A percentile compares a stretch with the other conserved stretches of the same genome.
Conservation (phyloP, 164 flowering plant genomes). For the Vitis riparia region DNA sequence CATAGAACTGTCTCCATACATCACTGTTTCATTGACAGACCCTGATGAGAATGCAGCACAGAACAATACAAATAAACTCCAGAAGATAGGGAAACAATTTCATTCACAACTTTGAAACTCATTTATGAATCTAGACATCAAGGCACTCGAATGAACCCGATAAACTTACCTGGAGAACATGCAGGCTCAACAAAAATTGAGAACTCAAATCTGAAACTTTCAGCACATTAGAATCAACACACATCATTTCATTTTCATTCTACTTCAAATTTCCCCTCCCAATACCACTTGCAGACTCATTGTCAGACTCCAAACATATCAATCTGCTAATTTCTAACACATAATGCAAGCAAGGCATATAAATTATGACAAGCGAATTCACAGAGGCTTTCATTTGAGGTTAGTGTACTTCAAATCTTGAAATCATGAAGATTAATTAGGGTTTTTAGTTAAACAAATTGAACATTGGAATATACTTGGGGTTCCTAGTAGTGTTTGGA, state of each 20-base stretch:
- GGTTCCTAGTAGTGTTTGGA: no score
- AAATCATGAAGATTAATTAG: no score
- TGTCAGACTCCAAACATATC: conserved; percentile 67
- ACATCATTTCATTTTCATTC: conserved; percentile 20
- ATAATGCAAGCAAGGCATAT: conserved; percentile 1
- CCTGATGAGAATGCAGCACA: conserved; percentile 18
- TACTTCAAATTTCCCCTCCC: conserved; percentile 19
- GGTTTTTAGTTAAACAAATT: no score
- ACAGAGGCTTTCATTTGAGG: no score
- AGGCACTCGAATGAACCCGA: background rate
- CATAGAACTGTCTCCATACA: no score
- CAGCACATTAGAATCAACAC: conserved; percentile 15
- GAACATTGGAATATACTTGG: no score
- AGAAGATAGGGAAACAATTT: no score
- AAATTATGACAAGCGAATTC: background rate
- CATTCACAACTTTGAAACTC: background rate
- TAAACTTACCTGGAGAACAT: conserved; percentile 25
- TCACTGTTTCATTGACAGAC: background rate
- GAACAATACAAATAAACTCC: background rate
- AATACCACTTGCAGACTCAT: conserved; percentile 44
- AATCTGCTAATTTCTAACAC: conserved; percentile 40
- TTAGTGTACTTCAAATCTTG: no score
- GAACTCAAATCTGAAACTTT: conserved; percentile 17
- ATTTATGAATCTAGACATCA: background rate
- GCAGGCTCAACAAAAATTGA: conserved; percentile 12